Percentiles rank a stretch among this genome's conserved stretches.
These are phyloP conservation scores for Pseudogymnoascus destructans DNA, from an alignment of 2,329 filamentous ascomycete species.

Conservation along the genomic window DNA sequence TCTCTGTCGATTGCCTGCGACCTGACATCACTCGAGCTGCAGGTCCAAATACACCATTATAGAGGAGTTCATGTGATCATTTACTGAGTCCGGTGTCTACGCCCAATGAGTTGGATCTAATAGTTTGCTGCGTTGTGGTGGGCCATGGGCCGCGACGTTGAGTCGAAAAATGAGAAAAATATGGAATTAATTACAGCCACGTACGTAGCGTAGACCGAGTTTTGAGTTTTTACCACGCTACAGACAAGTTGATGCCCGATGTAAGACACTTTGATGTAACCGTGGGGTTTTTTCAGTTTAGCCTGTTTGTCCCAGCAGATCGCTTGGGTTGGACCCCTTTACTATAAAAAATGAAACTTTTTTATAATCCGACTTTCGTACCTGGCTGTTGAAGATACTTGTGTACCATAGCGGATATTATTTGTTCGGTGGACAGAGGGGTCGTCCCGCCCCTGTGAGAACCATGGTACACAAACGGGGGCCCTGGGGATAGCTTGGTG, in stretches of 20 bases:
- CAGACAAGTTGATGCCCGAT: conserved; percentile 5
- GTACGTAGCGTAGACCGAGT: not conserved
- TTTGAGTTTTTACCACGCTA: conserved; percentile 1
- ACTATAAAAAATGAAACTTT: conserved; percentile 3
- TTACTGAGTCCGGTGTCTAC: not conserved
- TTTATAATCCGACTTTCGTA: not conserved
- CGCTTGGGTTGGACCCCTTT: conserved; percentile 1
- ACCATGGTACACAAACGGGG: conserved; percentile 2
- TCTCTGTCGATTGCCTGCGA: not conserved
- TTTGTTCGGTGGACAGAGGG: not conserved
- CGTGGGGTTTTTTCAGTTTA: not conserved
- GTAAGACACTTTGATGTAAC: not conserved
- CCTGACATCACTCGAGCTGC: not conserved
- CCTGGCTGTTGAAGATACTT: not conserved
- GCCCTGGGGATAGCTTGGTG: not conserved
- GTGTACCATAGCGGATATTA: not conserved
- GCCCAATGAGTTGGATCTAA: not conserved
- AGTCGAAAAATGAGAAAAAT: conserved; percentile 6
- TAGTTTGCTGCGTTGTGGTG: not conserved
- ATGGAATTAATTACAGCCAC: conserved; percentile 4
- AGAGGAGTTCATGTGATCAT: not conserved
- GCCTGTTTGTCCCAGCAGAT: not conserved
- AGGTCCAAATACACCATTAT: not conserved
- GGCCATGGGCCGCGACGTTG: not conserved
- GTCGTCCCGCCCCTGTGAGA: not conserved